Evolutionary conservation across 306 rosid species (phyloP).

Genomic region (Sicyos baderoa): DNA sequence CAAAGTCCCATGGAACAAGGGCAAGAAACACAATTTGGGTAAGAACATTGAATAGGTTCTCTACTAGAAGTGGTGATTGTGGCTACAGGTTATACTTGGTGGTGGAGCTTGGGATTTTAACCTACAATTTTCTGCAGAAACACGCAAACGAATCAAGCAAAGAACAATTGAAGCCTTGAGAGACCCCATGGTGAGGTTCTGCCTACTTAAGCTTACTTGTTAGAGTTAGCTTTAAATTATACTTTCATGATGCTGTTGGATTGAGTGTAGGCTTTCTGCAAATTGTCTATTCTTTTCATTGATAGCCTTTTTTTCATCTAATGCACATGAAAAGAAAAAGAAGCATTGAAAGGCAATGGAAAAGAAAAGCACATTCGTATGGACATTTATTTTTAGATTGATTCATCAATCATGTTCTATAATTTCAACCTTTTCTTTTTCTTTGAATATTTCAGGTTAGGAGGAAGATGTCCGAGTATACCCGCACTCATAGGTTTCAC

Average conservation of each 20-base stretch:
- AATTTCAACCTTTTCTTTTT: conserved; percentile 2
- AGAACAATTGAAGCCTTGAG: conserved; percentile 72
- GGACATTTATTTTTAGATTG: background rate
- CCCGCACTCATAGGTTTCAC: conserved; percentile 55
- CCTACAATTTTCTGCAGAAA: conserved; percentile 40
- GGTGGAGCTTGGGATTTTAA: conserved; percentile 22
- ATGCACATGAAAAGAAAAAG: background rate
- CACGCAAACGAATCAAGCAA: conserved; percentile 56
- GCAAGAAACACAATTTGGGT: conserved; percentile 74
- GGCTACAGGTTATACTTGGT: conserved; percentile 10
- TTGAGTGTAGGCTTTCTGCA: conserved; percentile 6
- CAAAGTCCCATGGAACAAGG: conserved; percentile 92
- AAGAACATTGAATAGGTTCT: conserved; percentile 14
- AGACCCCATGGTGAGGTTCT: conserved; percentile 91
- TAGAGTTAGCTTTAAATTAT: too few relatives aligned
- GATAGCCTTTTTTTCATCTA: background rate
- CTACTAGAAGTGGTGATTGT: conserved; percentile 3
- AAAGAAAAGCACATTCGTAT: background rate
- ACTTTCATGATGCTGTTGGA: background rate
- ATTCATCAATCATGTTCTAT: background rate
- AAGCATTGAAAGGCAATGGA: background rate
- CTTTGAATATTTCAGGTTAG: conserved; percentile 49
- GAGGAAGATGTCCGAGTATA: conserved; percentile 63
- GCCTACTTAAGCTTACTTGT: conserved; percentile 32
- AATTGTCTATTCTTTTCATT: background rate